Percentiles rank a stretch among this genome's conserved stretches.
Evolutionary conservation across 2,329 filamentous ascomycete genomes (phyloP).

Genomic region (Phialophora macrospora): DNA sequence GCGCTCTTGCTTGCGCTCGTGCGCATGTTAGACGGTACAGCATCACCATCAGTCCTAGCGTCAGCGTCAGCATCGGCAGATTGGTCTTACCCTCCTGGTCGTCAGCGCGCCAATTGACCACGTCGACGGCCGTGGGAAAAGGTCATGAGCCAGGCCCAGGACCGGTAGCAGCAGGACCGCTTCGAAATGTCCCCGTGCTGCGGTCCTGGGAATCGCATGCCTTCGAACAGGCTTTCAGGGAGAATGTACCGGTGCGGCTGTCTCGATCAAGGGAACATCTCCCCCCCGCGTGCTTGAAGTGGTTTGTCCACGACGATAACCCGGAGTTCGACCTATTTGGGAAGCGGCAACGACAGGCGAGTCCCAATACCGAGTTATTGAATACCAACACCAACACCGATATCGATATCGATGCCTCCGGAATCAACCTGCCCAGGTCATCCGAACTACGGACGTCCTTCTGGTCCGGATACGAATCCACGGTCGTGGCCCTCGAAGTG

Average conservation of each 20-base stretch:
- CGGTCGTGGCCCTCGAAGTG: conserved; percentile 65
- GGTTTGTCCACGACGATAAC: conserved; percentile 56
- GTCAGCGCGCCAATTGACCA: background rate
- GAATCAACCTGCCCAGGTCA: conserved; percentile 1
- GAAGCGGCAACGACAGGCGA: conserved; percentile 51
- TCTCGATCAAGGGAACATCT: conserved; percentile 50
- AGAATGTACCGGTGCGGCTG: conserved; percentile 60
- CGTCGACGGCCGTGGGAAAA: background rate
- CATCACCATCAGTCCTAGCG: background rate
- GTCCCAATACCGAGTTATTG: background rate
- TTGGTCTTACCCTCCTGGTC: background rate
- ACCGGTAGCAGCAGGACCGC: background rate
- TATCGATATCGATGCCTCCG: background rate
- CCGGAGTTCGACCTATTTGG: conserved; percentile 9
- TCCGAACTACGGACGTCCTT: conserved; percentile 33
- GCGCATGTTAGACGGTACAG: background rate
- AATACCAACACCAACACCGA: background rate
- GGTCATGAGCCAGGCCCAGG: background rate
- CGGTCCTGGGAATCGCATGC: conserved; percentile 45
- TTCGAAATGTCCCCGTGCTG: conserved; percentile 38
- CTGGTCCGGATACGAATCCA: conserved; percentile 50
- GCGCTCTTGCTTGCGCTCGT: background rate
- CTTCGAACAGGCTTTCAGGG: conserved; percentile 61
- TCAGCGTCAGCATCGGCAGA: background rate
- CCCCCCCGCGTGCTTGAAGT: conserved; percentile 62